Evolutionary conservation across 805 yeast species (phyloP), one percentile per base, ranked within the genome.

Genomic region (Cyberlindnera mycetangii): DNA sequence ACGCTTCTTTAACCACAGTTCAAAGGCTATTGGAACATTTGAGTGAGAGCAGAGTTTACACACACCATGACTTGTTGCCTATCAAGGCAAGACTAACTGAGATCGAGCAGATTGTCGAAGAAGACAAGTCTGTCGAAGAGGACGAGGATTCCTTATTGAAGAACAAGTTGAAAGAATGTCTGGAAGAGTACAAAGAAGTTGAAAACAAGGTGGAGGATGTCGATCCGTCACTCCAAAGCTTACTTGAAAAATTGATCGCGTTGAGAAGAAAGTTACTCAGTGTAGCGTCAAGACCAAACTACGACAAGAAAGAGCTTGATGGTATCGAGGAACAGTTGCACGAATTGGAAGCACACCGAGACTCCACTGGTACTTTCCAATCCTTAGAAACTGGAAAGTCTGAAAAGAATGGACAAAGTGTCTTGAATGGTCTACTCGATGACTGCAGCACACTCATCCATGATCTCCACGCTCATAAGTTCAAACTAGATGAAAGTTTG

Each of bases 1-100:
- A 86, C 66, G 92, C 96, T 6, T 86, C 95, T 3, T 68, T 92
- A 33, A 75, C 89, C 33, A 89, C 98, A 0, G 95, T 93, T 17
- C 84, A 83, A 65, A 80, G 93, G 54, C 69, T 93, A 46, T 71
- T 93, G 53, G 86, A 80, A 51, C 98, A 92, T 66, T 69, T 92
- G 49, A 77, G 79, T 52, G 96, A 87, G 60, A 78, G 87, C 39
- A 81, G 81, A 44, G 88, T 87, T 17, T 92, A 82, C 64, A 89
- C 97, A 1, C 79, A 78, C 44, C 86, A 85, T 54, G 99, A 93
- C 62, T 74, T 89, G 52, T 69, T 72, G 48, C 95, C 97, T 2
- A 85, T 93, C 40, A 72, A 78, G 47, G 78, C 74, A 41, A 76
- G 98, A 50, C 69, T 93, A 47, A 70, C 68, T 37, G 95, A 89